phyloP scores from a whole-genome alignment of 257 asterid species.

The Coffea eugenioides region DNA sequence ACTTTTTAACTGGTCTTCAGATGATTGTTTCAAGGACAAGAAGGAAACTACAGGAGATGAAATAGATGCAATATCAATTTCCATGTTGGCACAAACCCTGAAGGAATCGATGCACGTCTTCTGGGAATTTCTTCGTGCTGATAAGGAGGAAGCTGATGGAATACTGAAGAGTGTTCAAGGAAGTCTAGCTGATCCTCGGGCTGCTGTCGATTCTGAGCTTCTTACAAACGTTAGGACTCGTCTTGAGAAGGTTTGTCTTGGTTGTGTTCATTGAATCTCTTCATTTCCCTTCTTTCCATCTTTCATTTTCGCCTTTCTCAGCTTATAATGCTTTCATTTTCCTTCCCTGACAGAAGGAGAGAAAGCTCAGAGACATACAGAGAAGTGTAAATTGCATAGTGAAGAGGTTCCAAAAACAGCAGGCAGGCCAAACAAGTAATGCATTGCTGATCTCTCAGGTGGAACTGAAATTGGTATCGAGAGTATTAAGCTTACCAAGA shows the following conservation, averaged over 20 bases:
- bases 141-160: conserved; percentile 41
- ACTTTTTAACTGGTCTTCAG: conserved; percentile 29
- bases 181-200: conserved; percentile 25
- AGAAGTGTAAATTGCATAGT: conserved; percentile 74
- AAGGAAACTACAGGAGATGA: conserved; percentile 45
- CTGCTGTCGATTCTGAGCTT: conserved; percentile 38
- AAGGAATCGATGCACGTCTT: conserved; percentile 57
- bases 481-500: conserved; percentile 58
- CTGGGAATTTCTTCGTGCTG: conserved; percentile 63
- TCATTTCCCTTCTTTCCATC: neutral
- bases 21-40: conserved; percentile 56
- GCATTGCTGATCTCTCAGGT: conserved; percentile 46
- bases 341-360: conserved; percentile 59
- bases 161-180: conserved; percentile 30
- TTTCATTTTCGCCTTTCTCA: neutral
- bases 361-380: conserved; percentile 45
- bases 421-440: conserved; percentile 20
- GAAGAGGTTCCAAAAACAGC: conserved; percentile 54
- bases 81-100: conserved; percentile 38
- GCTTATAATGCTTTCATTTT: neutral
- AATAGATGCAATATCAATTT: conserved; percentile 41
- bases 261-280: neutral
- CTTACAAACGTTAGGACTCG: conserved; percentile 32
- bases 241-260: conserved; percentile 63
- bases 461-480: conserved; percentile 59